Percentiles rank a stretch among this genome's conserved stretches.
Conservation (phyloP, 768 basidiomycete genomes). For the Leccinum subgranulosum region DNA sequence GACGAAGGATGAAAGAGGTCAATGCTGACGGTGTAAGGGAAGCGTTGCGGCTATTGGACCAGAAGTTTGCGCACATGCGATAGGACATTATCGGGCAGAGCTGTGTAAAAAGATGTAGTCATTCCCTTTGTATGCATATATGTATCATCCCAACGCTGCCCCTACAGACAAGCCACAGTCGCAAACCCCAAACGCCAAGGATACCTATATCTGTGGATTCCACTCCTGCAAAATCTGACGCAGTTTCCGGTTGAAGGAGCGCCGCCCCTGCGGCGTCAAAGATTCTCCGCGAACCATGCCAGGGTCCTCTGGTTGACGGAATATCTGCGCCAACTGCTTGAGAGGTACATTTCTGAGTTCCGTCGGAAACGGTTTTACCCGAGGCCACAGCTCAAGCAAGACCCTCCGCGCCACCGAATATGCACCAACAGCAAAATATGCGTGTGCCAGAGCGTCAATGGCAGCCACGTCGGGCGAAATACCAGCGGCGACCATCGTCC, state of each 20-base stretch:
- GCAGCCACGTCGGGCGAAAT: constrained; percentile 67
- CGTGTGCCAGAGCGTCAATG: constrained; percentile 68
- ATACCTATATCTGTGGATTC: constrained; percentile 10
- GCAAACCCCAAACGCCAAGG: background rate
- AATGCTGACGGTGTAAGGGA: constrained; percentile 70
- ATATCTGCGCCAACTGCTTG: constrained; percentile 41
- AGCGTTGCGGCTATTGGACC: constrained; percentile 71
- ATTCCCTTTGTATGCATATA: background rate
- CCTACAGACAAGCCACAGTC: background rate
- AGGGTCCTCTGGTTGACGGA: constrained; percentile 34
- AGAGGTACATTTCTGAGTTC: constrained; percentile 44
- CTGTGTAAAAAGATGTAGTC: background rate
- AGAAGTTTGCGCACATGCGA: constrained; percentile 46
- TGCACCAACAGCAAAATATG: constrained; percentile 58
- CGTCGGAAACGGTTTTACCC: constrained; percentile 58
- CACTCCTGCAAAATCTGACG: constrained; percentile 26
- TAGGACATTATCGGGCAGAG: constrained; percentile 9
- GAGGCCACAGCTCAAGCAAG: constrained; percentile 62
- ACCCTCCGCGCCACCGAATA: constrained; percentile 49
- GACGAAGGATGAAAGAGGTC: constrained; percentile 60
- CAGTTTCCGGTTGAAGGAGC: constrained; percentile 39
- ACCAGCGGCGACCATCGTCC: constrained; percentile 57
- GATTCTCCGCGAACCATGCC: constrained; percentile 14
- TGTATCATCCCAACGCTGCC: constrained; percentile 8
- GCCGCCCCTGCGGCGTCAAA: constrained; percentile 33